phyloP scores from a whole-genome alignment of 257 asterid genomes.

The Solanum megistacrolobum region DNA sequence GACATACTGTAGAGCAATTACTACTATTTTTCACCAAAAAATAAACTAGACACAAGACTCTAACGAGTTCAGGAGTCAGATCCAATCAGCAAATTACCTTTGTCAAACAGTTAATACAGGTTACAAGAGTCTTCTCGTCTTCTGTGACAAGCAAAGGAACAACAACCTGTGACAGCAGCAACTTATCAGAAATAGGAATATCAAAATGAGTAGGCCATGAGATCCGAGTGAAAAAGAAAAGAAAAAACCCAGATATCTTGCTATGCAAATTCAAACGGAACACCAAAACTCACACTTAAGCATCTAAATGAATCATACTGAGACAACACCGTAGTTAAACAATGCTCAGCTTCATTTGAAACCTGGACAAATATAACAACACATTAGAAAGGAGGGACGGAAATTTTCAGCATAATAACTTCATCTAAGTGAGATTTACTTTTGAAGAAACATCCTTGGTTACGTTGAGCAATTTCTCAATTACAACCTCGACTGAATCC shows the following conservation, averaged over 20 bases:
- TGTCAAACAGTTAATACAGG: slow-evolving; percentile 94
- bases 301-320: slow-evolving; percentile 90
- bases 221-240: neutral
- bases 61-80: neutral
- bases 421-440: slow-evolving; percentile 26
- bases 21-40: neutral
- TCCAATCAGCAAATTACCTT: slow-evolving; percentile 43
- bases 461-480: slow-evolving; percentile 81
- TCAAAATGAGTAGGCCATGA: neutral
- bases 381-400: slow-evolving; percentile 1
- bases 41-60: neutral
- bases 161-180: slow-evolving; percentile 53
- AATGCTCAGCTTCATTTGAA: slow-evolving; percentile 80
- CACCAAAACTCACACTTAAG: slow-evolving; percentile 60
- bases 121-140: slow-evolving; percentile 94
- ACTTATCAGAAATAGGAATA: slow-evolving; percentile 3
- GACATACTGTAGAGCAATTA: neutral
- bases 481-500: slow-evolving; percentile 85
- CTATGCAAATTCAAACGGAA: neutral
- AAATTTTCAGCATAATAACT: neutral
- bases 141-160: slow-evolving; percentile 92
- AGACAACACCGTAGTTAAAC: slow-evolving; percentile 68
- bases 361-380: slow-evolving; percentile 37
- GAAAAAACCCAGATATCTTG: neutral
- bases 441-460: slow-evolving; percentile 69